Percentiles rank a stretch among this genome's conserved stretches.
Conservation (phyloP, 1,139 yeast species). For the Kluyveromyces sp. region DNA sequence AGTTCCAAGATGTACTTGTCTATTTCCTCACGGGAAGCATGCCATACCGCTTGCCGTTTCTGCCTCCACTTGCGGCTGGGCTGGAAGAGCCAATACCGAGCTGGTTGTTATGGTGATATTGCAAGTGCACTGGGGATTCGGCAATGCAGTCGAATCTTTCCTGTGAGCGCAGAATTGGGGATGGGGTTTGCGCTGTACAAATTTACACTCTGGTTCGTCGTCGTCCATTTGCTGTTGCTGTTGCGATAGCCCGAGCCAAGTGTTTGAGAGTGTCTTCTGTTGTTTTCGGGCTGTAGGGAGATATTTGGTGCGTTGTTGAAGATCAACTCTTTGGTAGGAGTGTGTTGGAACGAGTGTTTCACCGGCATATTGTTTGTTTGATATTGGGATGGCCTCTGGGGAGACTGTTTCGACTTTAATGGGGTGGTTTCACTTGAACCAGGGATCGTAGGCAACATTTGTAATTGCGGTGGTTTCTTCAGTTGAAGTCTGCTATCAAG, state of each 20-base stretch:
- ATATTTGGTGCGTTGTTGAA: conserved; percentile 7
- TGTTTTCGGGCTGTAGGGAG: not conserved
- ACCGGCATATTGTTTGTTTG: conserved; percentile 13
- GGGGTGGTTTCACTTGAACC: conserved; percentile 26
- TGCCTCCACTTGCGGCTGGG: conserved; percentile 21
- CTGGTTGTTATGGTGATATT: not conserved
- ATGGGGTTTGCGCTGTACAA: conserved; percentile 29
- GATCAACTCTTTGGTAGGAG: conserved; percentile 19
- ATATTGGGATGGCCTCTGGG: not conserved
- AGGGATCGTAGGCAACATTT: conserved; percentile 22
- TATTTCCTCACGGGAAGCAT: conserved; percentile 79
- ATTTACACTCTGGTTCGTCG: conserved; percentile 18
- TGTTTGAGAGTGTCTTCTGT: conserved; percentile 1
- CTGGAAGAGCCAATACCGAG: not conserved
- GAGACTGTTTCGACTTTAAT: conserved; percentile 7
- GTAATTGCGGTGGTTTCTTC: conserved; percentile 15
- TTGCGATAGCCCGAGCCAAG: not conserved
- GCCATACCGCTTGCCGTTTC: conserved; percentile 41
- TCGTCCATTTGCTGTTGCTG: not conserved
- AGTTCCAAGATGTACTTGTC: conserved; percentile 70
- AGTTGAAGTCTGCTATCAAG: not conserved
- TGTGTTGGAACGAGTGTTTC: conserved; percentile 26
- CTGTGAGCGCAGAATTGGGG: conserved; percentile 32
- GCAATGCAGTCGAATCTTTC: conserved; percentile 18
- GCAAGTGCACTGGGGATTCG: conserved; percentile 2